Base-by-base conservation (phyloP, 352 stramenopile genomes). In the Saprolegnia parasitica region DNA sequence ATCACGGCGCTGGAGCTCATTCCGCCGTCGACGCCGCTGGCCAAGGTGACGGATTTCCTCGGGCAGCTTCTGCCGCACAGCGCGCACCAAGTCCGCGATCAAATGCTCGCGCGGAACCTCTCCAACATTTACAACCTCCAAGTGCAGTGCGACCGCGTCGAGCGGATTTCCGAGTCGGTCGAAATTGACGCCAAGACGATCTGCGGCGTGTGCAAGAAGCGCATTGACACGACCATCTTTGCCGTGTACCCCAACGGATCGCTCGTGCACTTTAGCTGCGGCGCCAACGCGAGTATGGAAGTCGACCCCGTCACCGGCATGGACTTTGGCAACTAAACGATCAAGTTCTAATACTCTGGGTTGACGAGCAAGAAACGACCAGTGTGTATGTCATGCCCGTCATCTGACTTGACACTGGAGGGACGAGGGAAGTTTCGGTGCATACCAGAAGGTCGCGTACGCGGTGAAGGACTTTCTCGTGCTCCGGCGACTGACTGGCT, bases 121-220 rank as follows among this genome's bases (percentile, higher is more conserved):
- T 93, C 84, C 52, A 95, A 95, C 76, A 84, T 95, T 35, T 95
- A 93, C 81, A 95, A 95, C 72, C 77, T 95, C 37, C 87, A 95
- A 73, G 85, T 95, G 47, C 87, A 95, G 73, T 95, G 87, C 72
- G 79, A 89, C 42, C 87, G 87, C 56, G 87, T 95, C 16, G 83
- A 91, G 29, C 89, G 85, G 57, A 74, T 90, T 26, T 87, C 77
- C 62, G 78, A 88, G 52, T 91, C 78, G 70, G 82, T 93, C 50
- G 85, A 95, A 76, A 86, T 95, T 63, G 87, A 95, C 55, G 74
- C 81, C 26, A 87, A 89, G 68, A 91, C 87, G 35, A 74, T 83
- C 5, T 95, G 87, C 68, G 81, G 84, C 32, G 79, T 83, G 68
- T 95, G 87, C 74, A 87, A 89, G 74, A 95, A 95, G 65, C 85